Evolutionary conservation across 345 rosid species (phyloP), one percentile per base, ranked within the genome.

Genomic region (Sisymbrium altissimum): DNA sequence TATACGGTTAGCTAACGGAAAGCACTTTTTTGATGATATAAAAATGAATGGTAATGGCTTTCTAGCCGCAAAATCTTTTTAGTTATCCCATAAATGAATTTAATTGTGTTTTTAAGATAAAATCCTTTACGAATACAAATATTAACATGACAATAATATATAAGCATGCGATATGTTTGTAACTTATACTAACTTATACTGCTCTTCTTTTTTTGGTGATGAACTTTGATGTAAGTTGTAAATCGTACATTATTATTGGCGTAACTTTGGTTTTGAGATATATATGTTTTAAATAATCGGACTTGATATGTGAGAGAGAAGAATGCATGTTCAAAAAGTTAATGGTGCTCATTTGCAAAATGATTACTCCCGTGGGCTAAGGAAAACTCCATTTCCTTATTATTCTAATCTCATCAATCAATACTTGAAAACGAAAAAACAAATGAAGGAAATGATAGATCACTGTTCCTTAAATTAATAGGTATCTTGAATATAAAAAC

Each of bases 291-390:
- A 12, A 29, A 54, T 9, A 29, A 29, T 29, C 11, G 3, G 6
- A 29, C 11, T 29, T 4, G 59, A 54, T 54, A 54, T 54, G 36
- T 29, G 59, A 54, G 17, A 29, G 21, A 55, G 3, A 30, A 55
- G 18, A 30, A 30, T n/a, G 80, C 71, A 77, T 57, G 76, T 63
- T 76, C 71, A 18, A 75, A 68, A 75, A 61, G 79, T 68, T 41
- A 52, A 75, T 52, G 70, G 66, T 76, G 71, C 54, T 70, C 80
- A 76, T 76, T 76, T 64, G 66, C 53, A 18, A 69, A 62, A 76
- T 76, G 80, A 76, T 70, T 62, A 76, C 74, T 59, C 13, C 3
- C n/a, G n/a, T n/a, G n/a, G n/a, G n/a, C n/a, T n/a, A n/a, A n/a
- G n/a, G n/a, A n/a, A n/a, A n/a, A n/a, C n/a, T n/a, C n/a, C n/a